A percentile compares a stretch with the other conserved stretches of the same genome.
Conservation (phyloP, 805 yeast species). For the Suhomyces vadensis region DNA sequence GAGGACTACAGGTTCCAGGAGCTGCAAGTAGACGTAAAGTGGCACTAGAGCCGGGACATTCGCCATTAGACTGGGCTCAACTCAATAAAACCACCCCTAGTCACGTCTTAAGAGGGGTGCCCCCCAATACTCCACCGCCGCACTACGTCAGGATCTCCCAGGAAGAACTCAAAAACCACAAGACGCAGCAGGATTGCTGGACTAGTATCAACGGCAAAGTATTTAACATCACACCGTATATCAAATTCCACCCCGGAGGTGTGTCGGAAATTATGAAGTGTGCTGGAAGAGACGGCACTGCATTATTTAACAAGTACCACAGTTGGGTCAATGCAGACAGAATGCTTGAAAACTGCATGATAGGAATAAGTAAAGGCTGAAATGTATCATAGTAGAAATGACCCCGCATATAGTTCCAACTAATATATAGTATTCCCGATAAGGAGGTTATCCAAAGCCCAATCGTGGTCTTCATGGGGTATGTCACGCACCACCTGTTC, state of each 20-base stretch:
- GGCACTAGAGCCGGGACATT: conserved; percentile 70
- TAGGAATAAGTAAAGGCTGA: conserved; percentile 51
- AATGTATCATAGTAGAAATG: background rate
- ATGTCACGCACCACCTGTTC: conserved; percentile 58
- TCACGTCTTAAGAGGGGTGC: conserved; percentile 54
- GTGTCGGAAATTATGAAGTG: conserved; percentile 69
- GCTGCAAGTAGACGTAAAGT: conserved; percentile 48
- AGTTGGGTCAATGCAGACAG: conserved; percentile 81
- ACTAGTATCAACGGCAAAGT: conserved; percentile 77
- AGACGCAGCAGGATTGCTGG: conserved; percentile 74
- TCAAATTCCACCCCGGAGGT: conserved; percentile 94
- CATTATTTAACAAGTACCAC: conserved; percentile 68
- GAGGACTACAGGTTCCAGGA: conserved; percentile 16
- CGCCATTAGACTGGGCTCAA: conserved; percentile 85
- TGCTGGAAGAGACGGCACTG: conserved; percentile 84
- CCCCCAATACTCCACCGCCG: conserved; percentile 54
- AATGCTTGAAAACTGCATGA: conserved; percentile 72
- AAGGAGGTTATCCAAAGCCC: conserved; percentile 55
- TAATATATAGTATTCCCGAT: conserved; percentile 29
- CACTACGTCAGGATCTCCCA: conserved; percentile 49
- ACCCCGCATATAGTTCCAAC: too few species aligned
- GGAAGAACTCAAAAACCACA: conserved; percentile 63
- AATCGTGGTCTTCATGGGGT: conserved; percentile 67
- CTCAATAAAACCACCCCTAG: conserved; percentile 46
- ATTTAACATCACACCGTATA: conserved; percentile 81